Evolutionary conservation across 306 rosid species (phyloP), one percentile per base, ranked within the genome.

Genomic region (Gleditsia sinensis): DNA sequence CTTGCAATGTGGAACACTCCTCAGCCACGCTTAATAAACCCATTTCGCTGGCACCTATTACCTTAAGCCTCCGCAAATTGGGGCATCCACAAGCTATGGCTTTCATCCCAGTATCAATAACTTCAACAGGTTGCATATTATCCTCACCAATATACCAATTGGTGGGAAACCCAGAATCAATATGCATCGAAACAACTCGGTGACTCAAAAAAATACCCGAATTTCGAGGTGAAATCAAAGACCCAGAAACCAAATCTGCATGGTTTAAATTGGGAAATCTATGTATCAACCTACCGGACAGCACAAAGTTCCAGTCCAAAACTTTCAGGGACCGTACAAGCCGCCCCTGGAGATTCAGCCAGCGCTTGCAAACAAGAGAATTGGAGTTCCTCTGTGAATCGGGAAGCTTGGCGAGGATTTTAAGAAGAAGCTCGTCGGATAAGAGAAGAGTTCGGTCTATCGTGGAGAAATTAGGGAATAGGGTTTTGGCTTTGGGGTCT

Each of bases 311-410:
- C 93, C 94, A 94, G 46, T 92, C 93, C 36, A 80, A 54, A 3
- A 90, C 86, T 70, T 71, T 80, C 40, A 88, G 64, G 3, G 95
- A 86, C 51, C 95, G 92, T 3, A 87, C 81, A 3, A 94, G 87
- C 0, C 96, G 85, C 14, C 92, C 96, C 39, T 91, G 96, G 30
- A 94, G 87, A 71, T 81, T 82, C 76, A 91, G 87, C 98, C 98
- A 94, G 10, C 98, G 96, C 77, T 88, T 91, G 87, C 97, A 94
- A 68, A 92, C 99, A 4, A 87, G 85, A 2, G 84, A 82, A 60
- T 80, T 90, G 4, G 83, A 50, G 70, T 88, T 86, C 36, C 88
- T 80, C 72, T 90, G 94, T 5, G 84, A 82, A 64, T 72, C 86
- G 0, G 97, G 92, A 12, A 92, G 77, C 66, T 75, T 78, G 3